Conservation (phyloP, 2,329 filamentous ascomycete genomes). For the Colletotrichum melonis region DNA sequence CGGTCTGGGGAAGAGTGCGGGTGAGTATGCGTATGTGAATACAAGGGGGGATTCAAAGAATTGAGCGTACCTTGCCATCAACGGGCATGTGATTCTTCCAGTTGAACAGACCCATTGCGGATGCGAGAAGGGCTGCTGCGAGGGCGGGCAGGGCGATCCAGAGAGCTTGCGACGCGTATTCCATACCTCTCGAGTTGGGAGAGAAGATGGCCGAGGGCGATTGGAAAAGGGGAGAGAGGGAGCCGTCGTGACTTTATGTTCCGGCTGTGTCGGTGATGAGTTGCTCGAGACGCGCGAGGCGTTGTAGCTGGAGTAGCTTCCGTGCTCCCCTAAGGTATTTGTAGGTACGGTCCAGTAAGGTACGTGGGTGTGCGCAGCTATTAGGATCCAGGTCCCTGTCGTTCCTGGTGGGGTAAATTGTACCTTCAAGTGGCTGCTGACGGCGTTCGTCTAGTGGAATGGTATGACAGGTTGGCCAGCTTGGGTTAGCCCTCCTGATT, state of each 20-base stretch:
- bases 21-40: background rate
- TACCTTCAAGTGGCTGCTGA: background rate
- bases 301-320: too few relatives aligned
- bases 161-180: slow-evolving; percentile 50
- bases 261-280: background rate
- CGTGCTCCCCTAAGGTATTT: too few relatives aligned
- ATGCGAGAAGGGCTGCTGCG: slow-evolving; percentile 48
- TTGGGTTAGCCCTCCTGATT: background rate
- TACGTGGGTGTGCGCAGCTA: too few relatives aligned
- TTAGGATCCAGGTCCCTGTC: background rate
- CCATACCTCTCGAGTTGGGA: background rate
- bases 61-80: slow-evolving; percentile 76
- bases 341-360: background rate
- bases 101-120: slow-evolving; percentile 75
- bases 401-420: background rate
- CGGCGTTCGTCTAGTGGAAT: background rate
- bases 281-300: background rate
- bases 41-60: slow-evolving; percentile 35
- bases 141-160: slow-evolving; percentile 62
- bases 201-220: background rate
- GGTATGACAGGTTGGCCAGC: background rate
- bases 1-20: slow-evolving; percentile 67
- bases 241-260: background rate
- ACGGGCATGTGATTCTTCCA: slow-evolving; percentile 84
- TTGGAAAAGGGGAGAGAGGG: background rate